Conservation (phyloP, 306 rosid species). For the Benincasa hispida region DNA sequence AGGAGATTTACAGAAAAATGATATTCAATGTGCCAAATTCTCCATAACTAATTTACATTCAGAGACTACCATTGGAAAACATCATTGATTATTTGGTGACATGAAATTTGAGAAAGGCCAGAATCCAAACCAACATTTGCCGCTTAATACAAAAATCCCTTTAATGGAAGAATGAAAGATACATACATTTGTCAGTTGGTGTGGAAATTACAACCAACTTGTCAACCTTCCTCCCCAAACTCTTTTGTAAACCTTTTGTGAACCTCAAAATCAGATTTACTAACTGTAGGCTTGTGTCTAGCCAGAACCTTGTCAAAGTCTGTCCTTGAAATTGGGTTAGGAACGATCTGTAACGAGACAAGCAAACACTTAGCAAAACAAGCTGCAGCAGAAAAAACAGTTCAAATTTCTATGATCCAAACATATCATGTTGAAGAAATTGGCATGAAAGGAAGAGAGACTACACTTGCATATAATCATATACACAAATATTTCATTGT, state of each 20-base stretch:
- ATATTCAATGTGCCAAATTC: too few species aligned
- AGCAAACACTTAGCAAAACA: constrained; percentile 3
- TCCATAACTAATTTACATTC: too few species aligned
- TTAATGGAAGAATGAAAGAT: too few species aligned
- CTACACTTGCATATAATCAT: too few species aligned
- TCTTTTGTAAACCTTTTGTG: constrained; percentile 95
- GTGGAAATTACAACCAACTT: background rate
- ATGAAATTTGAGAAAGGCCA: too few species aligned
- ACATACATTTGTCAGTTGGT: too few species aligned
- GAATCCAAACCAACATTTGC: too few species aligned
- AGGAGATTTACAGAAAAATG: too few species aligned
- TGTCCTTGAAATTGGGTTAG: constrained; percentile 63
- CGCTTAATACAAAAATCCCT: too few species aligned
- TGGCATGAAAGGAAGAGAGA: too few species aligned
- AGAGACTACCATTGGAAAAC: too few species aligned
- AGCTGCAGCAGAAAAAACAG: background rate
- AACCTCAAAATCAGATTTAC: constrained; percentile 65
- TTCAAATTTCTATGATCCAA: background rate
- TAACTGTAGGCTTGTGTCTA: constrained; percentile 88
- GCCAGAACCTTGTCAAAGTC: constrained; percentile 97
- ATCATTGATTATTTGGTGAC: too few species aligned
- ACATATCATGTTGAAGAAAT: constrained; percentile 10
- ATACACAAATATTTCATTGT: background rate
- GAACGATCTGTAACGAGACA: constrained; percentile 59
- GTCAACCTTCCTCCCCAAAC: constrained; percentile 95